Conservation (phyloP, 495 filamentous ascomycete genomes). For the Hyaloscypha variabilis region DNA sequence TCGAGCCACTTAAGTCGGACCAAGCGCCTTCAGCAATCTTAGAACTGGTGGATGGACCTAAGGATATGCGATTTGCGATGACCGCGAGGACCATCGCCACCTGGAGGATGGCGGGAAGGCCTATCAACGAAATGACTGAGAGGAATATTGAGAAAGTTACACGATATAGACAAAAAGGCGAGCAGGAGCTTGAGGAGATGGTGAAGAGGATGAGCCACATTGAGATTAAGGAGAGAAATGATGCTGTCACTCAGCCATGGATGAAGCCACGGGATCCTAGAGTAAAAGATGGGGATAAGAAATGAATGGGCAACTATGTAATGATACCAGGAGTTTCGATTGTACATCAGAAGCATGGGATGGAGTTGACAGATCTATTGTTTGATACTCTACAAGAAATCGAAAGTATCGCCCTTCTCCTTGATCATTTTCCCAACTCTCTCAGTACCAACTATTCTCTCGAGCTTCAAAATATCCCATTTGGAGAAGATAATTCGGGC, state of each 20-base stretch:
- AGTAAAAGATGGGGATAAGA: neutral
- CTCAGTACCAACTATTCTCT: conserved; percentile 81
- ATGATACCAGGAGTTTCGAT: neutral
- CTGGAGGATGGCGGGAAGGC: conserved; percentile 51
- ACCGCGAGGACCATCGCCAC: conserved; percentile 79
- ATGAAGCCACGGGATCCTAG: neutral
- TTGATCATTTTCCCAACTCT: conserved; percentile 76
- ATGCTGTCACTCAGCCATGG: conserved; percentile 25
- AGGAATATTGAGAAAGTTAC: conserved; percentile 88
- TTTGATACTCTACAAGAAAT: conserved; percentile 54
- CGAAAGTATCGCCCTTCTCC: conserved; percentile 87
- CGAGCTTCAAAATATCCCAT: conserved; percentile 86
- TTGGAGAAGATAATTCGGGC: conserved; percentile 79
- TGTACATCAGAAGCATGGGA: neutral
- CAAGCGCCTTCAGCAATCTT: conserved; percentile 88
- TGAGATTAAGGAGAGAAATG: conserved; percentile 34
- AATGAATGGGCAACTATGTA: conserved; percentile 6
- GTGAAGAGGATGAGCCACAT: conserved; percentile 61
- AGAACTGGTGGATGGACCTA: conserved; percentile 94
- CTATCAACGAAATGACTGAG: conserved; percentile 67
- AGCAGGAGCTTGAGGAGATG: conserved; percentile 66
- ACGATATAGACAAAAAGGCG: conserved; percentile 67
- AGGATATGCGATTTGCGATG: conserved; percentile 93
- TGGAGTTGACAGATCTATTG: neutral
- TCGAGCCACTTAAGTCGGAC: conserved; percentile 72